Conservation (phyloP, 179 eudicot genomes). For the Heliamphora pulchella region DNA sequence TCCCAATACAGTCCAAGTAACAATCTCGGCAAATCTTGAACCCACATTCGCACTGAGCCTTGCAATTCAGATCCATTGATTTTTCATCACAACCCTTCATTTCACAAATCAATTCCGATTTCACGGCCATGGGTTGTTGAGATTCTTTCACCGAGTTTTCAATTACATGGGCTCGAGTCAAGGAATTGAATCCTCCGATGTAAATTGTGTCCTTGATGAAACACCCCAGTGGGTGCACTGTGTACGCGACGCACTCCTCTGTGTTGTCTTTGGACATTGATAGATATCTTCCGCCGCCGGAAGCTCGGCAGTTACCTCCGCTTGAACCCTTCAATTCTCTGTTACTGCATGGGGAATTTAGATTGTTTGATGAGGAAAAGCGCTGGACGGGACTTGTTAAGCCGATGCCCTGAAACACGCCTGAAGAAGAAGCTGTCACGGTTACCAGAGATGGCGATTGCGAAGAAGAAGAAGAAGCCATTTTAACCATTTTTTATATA, state of each 20-base stretch:
- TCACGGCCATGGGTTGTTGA: conserved; percentile 9
- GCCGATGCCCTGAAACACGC: conserved; percentile 35
- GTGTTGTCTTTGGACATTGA: conserved; percentile 38
- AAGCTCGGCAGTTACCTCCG: conserved; percentile 23
- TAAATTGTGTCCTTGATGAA: conserved; percentile 65
- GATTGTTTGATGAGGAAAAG: conserved; percentile 34
- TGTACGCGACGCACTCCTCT: conserved; percentile 61
- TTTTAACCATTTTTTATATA: conserved; percentile 35
- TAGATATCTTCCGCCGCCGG: conserved; percentile 36
- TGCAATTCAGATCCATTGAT: conserved; percentile 20
- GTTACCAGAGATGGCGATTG: conserved; percentile 57
- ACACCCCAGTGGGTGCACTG: conserved; percentile 29
- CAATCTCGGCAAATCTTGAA: conserved; percentile 73
- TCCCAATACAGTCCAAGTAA: conserved; percentile 50
- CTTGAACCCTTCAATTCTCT: conserved; percentile 14
- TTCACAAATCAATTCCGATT: conserved; percentile 39
- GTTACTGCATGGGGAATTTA: conserved; percentile 37
- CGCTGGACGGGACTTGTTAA: conserved; percentile 59
- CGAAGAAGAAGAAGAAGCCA: conserved; percentile 34
- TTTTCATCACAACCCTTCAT: conserved; percentile 87
- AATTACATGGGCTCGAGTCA: conserved; percentile 63
- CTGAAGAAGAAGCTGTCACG: conserved; percentile 66
- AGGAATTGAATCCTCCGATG: conserved; percentile 82
- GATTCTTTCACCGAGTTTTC: conserved; percentile 36
- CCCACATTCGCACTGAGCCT: conserved; percentile 71